Evolutionary conservation across 2,329 filamentous ascomycete species (phyloP).

Genomic region (Microdochium paspali): DNA sequence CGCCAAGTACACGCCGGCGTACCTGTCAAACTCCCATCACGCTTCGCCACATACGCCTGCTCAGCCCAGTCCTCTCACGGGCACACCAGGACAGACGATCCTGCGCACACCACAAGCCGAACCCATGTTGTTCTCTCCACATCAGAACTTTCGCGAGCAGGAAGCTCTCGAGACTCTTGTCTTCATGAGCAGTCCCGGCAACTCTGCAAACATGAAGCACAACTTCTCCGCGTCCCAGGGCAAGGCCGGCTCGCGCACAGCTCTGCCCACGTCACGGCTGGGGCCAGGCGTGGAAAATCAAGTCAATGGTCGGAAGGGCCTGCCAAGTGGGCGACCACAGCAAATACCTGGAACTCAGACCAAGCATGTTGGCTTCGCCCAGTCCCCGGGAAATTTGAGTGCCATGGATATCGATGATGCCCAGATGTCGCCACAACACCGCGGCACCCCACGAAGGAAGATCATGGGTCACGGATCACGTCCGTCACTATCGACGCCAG

Average conservation of each 20-base stretch:
- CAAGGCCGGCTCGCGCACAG: slow-evolving; percentile 19
- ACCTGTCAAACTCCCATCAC: slow-evolving; percentile 39
- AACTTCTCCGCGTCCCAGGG: slow-evolving; percentile 33
- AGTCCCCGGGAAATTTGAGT: slow-evolving; percentile 28
- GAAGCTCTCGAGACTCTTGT: slow-evolving; percentile 73
- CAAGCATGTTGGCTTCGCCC: slow-evolving; percentile 39
- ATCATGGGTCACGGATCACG: slow-evolving; percentile 26
- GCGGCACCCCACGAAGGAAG: slow-evolving; percentile 32
- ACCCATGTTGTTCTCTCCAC: slow-evolving; percentile 56
- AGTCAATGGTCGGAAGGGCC: slow-evolving; percentile 35
- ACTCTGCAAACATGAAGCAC: slow-evolving; percentile 54
- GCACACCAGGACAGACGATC: slow-evolving; percentile 22
- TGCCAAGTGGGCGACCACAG: slow-evolving; percentile 38
- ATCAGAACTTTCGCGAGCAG: slow-evolving; percentile 63
- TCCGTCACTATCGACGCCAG: slow-evolving; percentile 34
- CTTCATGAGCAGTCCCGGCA: slow-evolving; percentile 73
- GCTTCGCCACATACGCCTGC: slow-evolving; percentile 31
- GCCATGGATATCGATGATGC: slow-evolving; percentile 38
- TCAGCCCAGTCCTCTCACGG: slow-evolving; percentile 29
- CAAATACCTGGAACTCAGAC: slow-evolving; percentile 15
- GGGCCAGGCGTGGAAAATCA: slow-evolving; percentile 11
- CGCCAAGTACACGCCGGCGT: slow-evolving; percentile 36
- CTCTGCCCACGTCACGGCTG: slow-evolving; percentile 32
- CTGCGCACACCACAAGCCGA: slow-evolving; percentile 30
- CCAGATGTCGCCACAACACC: slow-evolving; percentile 21